Conservation (phyloP, 257 asterid genomes). For the Phtheirospermum japonicum region DNA sequence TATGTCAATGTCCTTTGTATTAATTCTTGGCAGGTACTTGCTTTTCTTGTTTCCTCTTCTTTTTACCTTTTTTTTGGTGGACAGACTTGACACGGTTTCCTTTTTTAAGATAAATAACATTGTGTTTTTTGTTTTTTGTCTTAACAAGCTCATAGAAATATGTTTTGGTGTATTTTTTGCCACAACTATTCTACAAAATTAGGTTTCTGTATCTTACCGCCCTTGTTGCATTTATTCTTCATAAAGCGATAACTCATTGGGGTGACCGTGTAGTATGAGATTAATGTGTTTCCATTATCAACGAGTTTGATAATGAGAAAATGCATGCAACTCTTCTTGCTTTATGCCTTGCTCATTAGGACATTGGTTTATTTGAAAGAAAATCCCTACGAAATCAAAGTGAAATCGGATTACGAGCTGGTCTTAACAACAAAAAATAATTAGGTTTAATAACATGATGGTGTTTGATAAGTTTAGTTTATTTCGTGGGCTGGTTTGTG, state of each 20-base stretch:
- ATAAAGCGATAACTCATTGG: background rate
- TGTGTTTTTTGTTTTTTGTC: slow-evolving; percentile 13
- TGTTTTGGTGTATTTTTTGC: slow-evolving; percentile 10
- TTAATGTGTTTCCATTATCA: slow-evolving; percentile 2
- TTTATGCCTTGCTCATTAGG: background rate
- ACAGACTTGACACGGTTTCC: background rate
- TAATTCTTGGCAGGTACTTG: slow-evolving; percentile 93
- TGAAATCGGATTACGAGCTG: background rate
- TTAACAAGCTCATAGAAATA: slow-evolving; percentile 9
- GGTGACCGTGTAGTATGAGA: slow-evolving; percentile 8
- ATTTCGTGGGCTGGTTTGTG: background rate
- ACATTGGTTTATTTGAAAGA: slow-evolving; percentile 9
- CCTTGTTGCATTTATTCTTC: slow-evolving; percentile 8
- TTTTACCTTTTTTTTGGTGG: slow-evolving; percentile 13
- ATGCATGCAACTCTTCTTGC: background rate
- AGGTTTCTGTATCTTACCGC: background rate
- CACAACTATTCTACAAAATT: background rate
- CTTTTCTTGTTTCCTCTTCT: slow-evolving; percentile 19
- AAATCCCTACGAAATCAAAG: background rate
- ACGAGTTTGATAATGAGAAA: slow-evolving; percentile 1
- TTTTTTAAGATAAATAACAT: slow-evolving; percentile 3
- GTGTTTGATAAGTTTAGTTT: slow-evolving; percentile 12
- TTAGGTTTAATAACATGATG: background rate
- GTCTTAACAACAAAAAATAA: background rate
- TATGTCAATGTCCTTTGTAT: slow-evolving; percentile 84